phyloP scores from a whole-genome alignment of 768 basidiomycete species.

The Russula compacta region DNA sequence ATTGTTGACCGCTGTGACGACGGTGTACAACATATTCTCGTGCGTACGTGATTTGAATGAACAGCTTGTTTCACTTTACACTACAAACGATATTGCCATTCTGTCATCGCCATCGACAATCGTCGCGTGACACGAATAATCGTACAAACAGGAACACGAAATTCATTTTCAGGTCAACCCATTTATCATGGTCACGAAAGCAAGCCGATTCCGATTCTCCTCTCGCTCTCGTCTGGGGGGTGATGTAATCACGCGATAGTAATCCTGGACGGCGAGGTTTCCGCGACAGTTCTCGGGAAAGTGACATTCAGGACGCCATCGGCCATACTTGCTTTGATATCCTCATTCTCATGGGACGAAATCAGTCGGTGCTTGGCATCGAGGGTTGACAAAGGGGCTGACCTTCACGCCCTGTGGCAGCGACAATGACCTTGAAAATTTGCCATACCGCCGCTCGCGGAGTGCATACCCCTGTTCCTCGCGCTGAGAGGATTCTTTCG shows the following conservation, averaged over 20 bases:
- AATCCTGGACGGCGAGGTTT: constrained; percentile 3
- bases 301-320: constrained; percentile 26
- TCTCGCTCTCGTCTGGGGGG: not conserved
- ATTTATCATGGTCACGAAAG: not conserved
- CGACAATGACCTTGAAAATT: constrained; percentile 24
- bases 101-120: not conserved
- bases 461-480: constrained; percentile 31
- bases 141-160: not conserved
- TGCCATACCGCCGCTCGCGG: constrained; percentile 27
- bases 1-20: not conserved
- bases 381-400: not conserved
- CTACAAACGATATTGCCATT: not conserved
- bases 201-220: not conserved
- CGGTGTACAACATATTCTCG: not conserved
- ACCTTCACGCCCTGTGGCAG: constrained; percentile 21
- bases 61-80: not conserved
- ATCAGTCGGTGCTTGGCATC: not conserved
- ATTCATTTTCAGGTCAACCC: not conserved
- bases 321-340: constrained; percentile 25
- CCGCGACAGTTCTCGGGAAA: constrained; percentile 23
- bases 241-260: constrained; percentile 1
- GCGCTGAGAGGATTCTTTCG: constrained; percentile 26
- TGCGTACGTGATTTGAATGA: not conserved
- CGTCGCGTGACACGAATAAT: not conserved
- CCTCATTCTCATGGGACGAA: constrained; percentile 19